Percentiles rank a stretch among this genome's conserved stretches.
Evolutionary conservation across 2,329 filamentous ascomycete species (phyloP).

Genomic region (Sarocladiaceae sp.): DNA sequence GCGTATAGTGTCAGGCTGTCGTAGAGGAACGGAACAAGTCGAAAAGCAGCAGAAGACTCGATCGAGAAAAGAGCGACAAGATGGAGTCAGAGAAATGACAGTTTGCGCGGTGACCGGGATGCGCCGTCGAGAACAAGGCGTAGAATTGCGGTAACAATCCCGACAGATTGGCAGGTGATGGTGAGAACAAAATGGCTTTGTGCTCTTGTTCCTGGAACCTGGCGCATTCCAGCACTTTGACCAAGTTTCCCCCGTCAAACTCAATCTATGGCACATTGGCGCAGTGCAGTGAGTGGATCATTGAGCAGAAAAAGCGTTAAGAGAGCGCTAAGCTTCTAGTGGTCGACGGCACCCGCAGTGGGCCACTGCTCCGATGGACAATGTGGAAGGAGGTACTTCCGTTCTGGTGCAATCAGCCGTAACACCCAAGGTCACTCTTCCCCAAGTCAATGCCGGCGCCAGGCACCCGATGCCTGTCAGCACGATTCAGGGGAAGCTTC

Average conservation of each 20-base stretch:
- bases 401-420: neutral
- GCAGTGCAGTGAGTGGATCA: too few relatives aligned
- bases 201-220: constrained; percentile 3
- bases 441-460: neutral
- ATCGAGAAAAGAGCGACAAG: neutral
- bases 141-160: neutral
- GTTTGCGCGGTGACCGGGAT: neutral
- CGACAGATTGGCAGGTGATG: neutral
- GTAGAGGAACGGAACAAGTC: neutral
- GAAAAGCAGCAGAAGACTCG: neutral
- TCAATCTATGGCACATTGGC: neutral
- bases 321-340: neutral
- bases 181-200: constrained; percentile 4
- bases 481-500: constrained; percentile 1
- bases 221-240: neutral
- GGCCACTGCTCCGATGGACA: too few relatives aligned
- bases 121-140: neutral
- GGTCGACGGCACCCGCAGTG: constrained; percentile 1
- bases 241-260: too few relatives aligned
- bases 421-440: neutral
- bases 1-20: neutral
- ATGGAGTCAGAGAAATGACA: neutral
- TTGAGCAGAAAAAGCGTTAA: neutral
- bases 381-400: neutral
- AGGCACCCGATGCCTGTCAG: neutral